Conservation (phyloP, 2,329 filamentous ascomycete genomes). For the Ceratocystis destructans region DNA sequence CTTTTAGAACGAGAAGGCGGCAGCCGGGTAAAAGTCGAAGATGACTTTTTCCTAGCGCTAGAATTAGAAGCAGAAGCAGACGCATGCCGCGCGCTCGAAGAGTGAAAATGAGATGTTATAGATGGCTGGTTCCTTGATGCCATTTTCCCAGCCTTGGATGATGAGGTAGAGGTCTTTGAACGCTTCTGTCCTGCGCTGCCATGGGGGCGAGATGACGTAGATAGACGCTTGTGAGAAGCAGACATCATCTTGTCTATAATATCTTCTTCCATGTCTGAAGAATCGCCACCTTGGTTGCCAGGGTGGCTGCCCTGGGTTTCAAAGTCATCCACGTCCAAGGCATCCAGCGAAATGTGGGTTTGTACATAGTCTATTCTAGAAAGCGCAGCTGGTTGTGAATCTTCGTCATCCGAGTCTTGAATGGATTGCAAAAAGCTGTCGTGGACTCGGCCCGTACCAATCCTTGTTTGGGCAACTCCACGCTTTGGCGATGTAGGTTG, state of each 20-base stretch:
- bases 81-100: background rate
- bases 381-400: constrained; percentile 20
- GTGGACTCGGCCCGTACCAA: background rate
- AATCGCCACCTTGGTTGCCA: constrained; percentile 25
- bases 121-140: constrained; percentile 25
- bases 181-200: constrained; percentile 22
- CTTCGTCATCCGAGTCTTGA: constrained; percentile 21
- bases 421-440: constrained; percentile 14
- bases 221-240: constrained; percentile 29
- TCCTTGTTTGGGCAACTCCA: constrained; percentile 13
- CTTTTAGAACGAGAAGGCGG: background rate
- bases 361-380: constrained; percentile 12
- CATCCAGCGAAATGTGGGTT: constrained; percentile 8
- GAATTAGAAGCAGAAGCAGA: background rate
- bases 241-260: constrained; percentile 38
- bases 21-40: background rate
- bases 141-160: constrained; percentile 20
- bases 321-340: constrained; percentile 7
- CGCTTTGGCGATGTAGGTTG: constrained; percentile 10
- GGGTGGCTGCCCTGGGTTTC: constrained; percentile 30
- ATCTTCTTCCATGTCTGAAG: constrained; percentile 37
- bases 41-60: background rate
- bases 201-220: constrained; percentile 21
- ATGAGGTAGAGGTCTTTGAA: constrained; percentile 22
- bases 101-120: constrained; percentile 26